A percentile compares a stretch with the other conserved stretches of the same genome.
Conservation (phyloP, 495 filamentous ascomycete species). For the Aspergillus olivimuriae region DNA sequence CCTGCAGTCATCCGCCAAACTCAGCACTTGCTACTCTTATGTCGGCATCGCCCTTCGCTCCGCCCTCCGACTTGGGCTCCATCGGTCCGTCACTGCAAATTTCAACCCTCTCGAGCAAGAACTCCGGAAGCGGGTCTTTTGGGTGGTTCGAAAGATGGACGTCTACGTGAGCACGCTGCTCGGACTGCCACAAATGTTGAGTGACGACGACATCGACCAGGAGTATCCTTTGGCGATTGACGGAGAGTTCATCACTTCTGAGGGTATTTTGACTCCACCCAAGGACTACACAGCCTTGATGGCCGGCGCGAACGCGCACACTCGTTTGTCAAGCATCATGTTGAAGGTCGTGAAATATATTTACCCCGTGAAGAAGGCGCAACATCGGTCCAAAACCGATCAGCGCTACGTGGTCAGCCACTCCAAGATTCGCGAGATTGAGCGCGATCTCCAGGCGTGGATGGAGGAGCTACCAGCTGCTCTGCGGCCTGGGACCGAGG, state of each 20-base stretch:
- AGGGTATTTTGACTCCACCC: constrained; percentile 67
- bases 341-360: constrained; percentile 82
- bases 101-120: constrained; percentile 84
- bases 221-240: constrained; percentile 80
- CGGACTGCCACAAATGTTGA: constrained; percentile 78
- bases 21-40: constrained; percentile 91
- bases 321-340: constrained; percentile 67
- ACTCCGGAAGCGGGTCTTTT: constrained; percentile 78
- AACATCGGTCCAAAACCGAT: constrained; percentile 38
- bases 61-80: constrained; percentile 78
- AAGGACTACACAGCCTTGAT: constrained; percentile 68
- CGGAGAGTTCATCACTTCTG: constrained; percentile 80
- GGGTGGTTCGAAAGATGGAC: constrained; percentile 88
- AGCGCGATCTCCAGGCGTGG: constrained; percentile 79
- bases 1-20: constrained; percentile 81
- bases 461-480: constrained; percentile 68
- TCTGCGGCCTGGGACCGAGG: constrained; percentile 69
- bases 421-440: constrained; percentile 83
- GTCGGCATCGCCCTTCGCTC: constrained; percentile 85
- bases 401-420: constrained; percentile 84
- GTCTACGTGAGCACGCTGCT: constrained; percentile 86
- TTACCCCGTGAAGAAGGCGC: constrained; percentile 75
- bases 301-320: constrained; percentile 80
- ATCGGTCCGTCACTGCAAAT: constrained; percentile 67
- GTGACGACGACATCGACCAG: constrained; percentile 88